These are phyloP conservation scores for Medicago ruthenica DNA, from an alignment of 306 rosid species.

Conservation along the genomic window DNA sequence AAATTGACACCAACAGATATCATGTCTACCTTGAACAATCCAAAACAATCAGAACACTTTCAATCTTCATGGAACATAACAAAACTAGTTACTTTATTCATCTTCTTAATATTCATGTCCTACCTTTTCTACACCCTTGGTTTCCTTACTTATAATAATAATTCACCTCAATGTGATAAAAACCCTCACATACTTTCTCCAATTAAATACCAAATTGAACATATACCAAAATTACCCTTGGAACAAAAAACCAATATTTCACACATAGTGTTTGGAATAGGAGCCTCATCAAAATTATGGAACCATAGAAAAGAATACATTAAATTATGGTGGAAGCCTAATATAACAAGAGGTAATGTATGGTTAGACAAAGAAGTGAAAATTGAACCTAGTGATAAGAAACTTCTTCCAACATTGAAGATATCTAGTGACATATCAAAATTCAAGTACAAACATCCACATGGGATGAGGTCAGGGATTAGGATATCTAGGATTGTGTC, in stretches of 20 bases:
- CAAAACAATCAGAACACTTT: constrained; percentile 49
- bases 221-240: not conserved
- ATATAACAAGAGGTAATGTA: constrained; percentile 59
- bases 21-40: constrained; percentile 44
- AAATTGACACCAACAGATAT: too few relatives aligned
- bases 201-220: not conserved
- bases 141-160: constrained; percentile 12
- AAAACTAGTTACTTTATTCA: constrained; percentile 44
- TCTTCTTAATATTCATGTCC: constrained; percentile 41
- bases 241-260: constrained; percentile 55
- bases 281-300: constrained; percentile 65
- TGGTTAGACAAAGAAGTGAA: constrained; percentile 64
- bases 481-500: constrained; percentile 31
- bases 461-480: constrained; percentile 56
- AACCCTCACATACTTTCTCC: not conserved
- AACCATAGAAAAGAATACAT: constrained; percentile 62
- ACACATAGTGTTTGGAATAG: constrained; percentile 76
- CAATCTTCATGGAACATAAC: constrained; percentile 42
- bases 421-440: constrained; percentile 53
- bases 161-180: constrained; percentile 31
- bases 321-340: constrained; percentile 70
- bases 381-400: constrained; percentile 21
- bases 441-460: constrained; percentile 51
- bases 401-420: constrained; percentile 47
- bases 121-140: constrained; percentile 33